A percentile compares a stretch with the other conserved stretches of the same genome.
phyloP scores from a whole-genome alignment of 805 yeast genomes.

The Blastobotrys terrestris region DNA sequence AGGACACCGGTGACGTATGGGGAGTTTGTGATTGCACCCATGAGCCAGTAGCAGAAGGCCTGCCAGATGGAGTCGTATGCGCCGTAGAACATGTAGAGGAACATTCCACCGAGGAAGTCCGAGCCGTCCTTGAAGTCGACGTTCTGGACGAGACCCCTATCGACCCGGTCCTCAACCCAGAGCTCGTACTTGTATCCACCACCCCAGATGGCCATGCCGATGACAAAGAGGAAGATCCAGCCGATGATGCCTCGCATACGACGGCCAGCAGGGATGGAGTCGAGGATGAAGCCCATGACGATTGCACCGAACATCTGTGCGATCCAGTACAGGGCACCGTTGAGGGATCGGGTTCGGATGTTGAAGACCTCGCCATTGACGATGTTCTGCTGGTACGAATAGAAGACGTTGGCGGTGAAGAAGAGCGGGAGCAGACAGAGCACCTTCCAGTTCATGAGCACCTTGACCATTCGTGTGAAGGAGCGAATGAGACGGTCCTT shows the following conservation, averaged over 20 bases:
- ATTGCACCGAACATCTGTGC: slow-evolving; percentile 55
- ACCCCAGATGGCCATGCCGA: slow-evolving; percentile 50
- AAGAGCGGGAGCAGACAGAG: slow-evolving; percentile 49
- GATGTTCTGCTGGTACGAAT: slow-evolving; percentile 57
- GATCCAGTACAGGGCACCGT: slow-evolving; percentile 55
- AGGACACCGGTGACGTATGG: slow-evolving; percentile 48
- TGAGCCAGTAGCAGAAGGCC: slow-evolving; percentile 48
- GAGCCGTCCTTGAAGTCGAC: slow-evolving; percentile 42
- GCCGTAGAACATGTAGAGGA: slow-evolving; percentile 58
- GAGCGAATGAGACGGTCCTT: slow-evolving; percentile 10
- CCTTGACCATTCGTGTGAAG: slow-evolving; percentile 9
- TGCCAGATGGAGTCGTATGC: slow-evolving; percentile 55
- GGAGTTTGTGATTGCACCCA: slow-evolving; percentile 53
- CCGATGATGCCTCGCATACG: slow-evolving; percentile 42
- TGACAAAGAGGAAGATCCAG: slow-evolving; percentile 35
- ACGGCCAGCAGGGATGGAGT: slow-evolving; percentile 37
- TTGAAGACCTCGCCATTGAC: slow-evolving; percentile 51
- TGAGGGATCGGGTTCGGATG: slow-evolving; percentile 53
- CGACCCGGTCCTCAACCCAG: slow-evolving; percentile 16
- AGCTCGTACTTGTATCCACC: slow-evolving; percentile 48
- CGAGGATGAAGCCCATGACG: slow-evolving; percentile 43
- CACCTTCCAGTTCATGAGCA: slow-evolving; percentile 16
- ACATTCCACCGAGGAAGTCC: slow-evolving; percentile 51
- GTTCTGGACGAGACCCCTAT: slow-evolving; percentile 15
- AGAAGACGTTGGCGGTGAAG: slow-evolving; percentile 57